Conservation (phyloP, 306 rosid genomes). For the Quercus berberidifolia region DNA sequence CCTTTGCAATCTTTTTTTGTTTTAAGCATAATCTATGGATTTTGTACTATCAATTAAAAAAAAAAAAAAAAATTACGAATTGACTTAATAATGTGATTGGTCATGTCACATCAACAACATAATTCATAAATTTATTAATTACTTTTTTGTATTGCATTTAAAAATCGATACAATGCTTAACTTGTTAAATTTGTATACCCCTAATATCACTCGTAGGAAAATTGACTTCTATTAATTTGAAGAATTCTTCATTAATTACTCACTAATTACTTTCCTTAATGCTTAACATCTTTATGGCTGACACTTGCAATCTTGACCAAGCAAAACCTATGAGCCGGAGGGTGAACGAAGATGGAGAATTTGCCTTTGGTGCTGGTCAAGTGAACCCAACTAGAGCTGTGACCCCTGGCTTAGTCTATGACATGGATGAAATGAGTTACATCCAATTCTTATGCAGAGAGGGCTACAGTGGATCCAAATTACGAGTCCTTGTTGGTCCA, state of each 20-base stretch:
- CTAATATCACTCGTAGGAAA: neutral
- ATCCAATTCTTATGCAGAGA: slow-evolving; percentile 74
- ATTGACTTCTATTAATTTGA: neutral
- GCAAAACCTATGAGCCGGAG: slow-evolving; percentile 72
- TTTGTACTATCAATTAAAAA: too few species aligned
- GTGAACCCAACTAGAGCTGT: slow-evolving; percentile 58
- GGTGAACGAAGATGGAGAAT: slow-evolving; percentile 57
- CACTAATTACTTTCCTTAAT: neutral
- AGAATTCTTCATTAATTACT: neutral
- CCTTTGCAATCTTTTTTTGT: too few species aligned
- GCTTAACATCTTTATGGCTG: slow-evolving; percentile 10
- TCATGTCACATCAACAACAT: too few species aligned
- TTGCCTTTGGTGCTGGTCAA: slow-evolving; percentile 82
- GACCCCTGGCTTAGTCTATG: slow-evolving; percentile 75
- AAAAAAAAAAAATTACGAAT: too few species aligned
- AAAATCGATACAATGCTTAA: too few species aligned
- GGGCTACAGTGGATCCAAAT: slow-evolving; percentile 53
- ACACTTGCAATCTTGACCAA: slow-evolving; percentile 25
- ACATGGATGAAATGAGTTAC: slow-evolving; percentile 55
- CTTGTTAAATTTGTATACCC: too few species aligned
- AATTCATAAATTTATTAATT: too few species aligned
- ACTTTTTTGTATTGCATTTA: too few species aligned
- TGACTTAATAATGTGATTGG: too few species aligned
- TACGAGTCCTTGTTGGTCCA: slow-evolving; percentile 46
- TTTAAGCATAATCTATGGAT: too few species aligned